These are phyloP conservation scores for Fragaria iinumae DNA, from an alignment of 306 rosid species.

Conservation along the genomic window DNA sequence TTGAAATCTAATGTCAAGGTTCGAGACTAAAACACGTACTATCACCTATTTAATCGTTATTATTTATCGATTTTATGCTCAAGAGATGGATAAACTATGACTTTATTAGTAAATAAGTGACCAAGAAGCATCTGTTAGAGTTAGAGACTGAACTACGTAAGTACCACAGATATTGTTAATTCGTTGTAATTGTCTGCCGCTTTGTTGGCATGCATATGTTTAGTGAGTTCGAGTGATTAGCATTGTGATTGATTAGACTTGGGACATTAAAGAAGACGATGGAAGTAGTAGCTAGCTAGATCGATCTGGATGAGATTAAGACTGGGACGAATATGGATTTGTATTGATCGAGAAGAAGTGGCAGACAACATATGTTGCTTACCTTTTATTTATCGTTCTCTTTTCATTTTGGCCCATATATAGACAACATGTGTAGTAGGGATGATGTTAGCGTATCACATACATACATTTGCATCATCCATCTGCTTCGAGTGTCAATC, in stretches of 20 bases:
- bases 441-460: neutral
- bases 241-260: too few species aligned
- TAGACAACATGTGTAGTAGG: neutral
- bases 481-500: neutral
- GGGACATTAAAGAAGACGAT: too few species aligned
- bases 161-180: neutral
- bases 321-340: too few species aligned
- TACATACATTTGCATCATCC: neutral
- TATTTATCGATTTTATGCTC: neutral
- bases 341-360: too few species aligned
- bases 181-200: neutral
- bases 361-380: neutral
- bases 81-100: neutral
- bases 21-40: neutral
- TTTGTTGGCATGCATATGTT: neutral
- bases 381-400: neutral
- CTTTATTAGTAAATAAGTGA: neutral
- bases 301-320: too few species aligned
- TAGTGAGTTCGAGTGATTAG: neutral
- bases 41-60: neutral
- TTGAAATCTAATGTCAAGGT: neutral
- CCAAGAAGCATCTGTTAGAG: neutral
- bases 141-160: neutral
- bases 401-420: neutral
- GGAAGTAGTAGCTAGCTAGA: too few species aligned